Base-by-base conservation (phyloP, 2,329 filamentous ascomycete species). In the Fusarium albosuccineum region DNA sequence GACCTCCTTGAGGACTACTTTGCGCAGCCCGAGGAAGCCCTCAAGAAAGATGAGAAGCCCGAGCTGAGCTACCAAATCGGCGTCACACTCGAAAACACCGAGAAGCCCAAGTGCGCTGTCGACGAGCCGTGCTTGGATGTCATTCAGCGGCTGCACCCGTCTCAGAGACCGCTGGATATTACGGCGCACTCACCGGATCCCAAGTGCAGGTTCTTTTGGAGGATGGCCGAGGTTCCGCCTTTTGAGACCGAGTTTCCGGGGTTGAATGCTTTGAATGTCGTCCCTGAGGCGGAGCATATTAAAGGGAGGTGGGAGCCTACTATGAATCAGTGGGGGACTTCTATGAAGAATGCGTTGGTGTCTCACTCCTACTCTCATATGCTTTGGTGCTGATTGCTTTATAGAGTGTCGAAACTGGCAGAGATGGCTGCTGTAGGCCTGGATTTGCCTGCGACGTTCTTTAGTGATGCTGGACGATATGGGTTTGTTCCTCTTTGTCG, bases 1-100 rank as follows among this genome's bases (percentile, higher is more conserved):
- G 86, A 89, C 75, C 80, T 89, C 37, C 82, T 89, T n/a, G 87
- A 89, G 76, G 86, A 88, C 79, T 89, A 89, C 80, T 89, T 89
- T 72, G 86, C 85, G 34, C 87, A 89, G 75, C 83, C 86, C 14
- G 77, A 79, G 16, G 80, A 74, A 9, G 75, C 72, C 3, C 80
- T 89, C 36, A 75, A 75, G 49, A 73, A 73, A 36, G 87, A 89
- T 67, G 85, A 88, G 78, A 82, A 86, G 3, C 87, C 87, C 6
- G 84, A 85, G 71, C 78, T 89, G 27, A 82, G 83, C 72, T 89
- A 87, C 78, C 87, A 89, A 77, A 82, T 89, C 50, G 87, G 87
- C 66, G 87, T 88, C 41, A 89, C 87, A 33, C 83, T 89, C 57
- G 87, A 88, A 70, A 86, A 88, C 77, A 89, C 87, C 1, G 87